phyloP scores from a whole-genome alignment of 495 filamentous ascomycete species.

The Penicillium lagena region DNA sequence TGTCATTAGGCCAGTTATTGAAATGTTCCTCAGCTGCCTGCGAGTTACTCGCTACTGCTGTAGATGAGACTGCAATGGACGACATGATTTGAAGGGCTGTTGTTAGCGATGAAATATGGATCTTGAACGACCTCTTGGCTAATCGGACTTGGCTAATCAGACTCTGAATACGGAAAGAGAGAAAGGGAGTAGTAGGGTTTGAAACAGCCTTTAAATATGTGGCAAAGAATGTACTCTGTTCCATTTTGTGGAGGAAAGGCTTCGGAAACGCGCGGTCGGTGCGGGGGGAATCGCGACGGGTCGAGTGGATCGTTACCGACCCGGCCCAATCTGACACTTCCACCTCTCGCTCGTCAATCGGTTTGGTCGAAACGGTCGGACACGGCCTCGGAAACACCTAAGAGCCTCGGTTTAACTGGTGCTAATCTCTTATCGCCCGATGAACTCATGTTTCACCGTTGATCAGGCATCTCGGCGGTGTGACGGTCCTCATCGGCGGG shows the following conservation, averaged over 20 bases:
- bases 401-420: no score
- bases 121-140: not conserved
- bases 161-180: no score
- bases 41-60: not conserved
- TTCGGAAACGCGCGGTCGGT: not conserved
- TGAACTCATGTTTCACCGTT: no score
- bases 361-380: no score
- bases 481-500: no score
- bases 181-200: not conserved
- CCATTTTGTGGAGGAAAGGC: not conserved
- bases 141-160: not conserved
- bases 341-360: not conserved
- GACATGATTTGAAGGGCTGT: not conserved
- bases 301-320: not conserved
- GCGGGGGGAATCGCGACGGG: constrained; percentile 23
- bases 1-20: constrained; percentile 21
- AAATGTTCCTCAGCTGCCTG: constrained; percentile 3
- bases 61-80: not conserved
- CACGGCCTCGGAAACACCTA: no score
- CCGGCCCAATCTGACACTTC: not conserved
- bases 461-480: no score
- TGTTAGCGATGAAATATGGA: not conserved
- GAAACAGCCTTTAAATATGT: not conserved
- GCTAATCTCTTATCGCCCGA: no score
- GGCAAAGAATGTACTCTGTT: not conserved